Conservation (phyloP, 768 basidiomycete genomes). For the Phanerochaete carnosa region DNA sequence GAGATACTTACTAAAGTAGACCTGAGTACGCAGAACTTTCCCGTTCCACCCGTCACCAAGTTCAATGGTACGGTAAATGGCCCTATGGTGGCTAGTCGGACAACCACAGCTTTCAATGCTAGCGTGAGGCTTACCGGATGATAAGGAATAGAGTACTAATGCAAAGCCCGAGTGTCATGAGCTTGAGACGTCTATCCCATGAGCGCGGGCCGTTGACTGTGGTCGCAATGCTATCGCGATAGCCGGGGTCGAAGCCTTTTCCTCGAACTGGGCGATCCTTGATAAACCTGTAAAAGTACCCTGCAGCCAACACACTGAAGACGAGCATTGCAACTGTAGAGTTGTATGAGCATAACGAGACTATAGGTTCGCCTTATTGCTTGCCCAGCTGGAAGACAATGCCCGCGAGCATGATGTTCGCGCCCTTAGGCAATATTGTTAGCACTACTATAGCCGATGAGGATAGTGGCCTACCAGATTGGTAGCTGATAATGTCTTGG, state of each 20-base stretch:
- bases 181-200: constrained; percentile 7
- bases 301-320: constrained; percentile 38
- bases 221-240: not conserved
- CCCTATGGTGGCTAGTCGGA: constrained; percentile 23
- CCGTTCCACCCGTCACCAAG: constrained; percentile 49
- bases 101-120: not conserved
- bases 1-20: constrained; percentile 39
- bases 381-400: constrained; percentile 56
- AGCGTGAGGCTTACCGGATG: constrained; percentile 15
- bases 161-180: constrained; percentile 14
- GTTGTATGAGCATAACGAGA: not conserved
- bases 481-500: constrained; percentile 20
- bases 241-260: not conserved
- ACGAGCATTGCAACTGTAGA: constrained; percentile 37
- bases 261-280: constrained; percentile 31
- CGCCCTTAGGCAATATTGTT: constrained; percentile 30
- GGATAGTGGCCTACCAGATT: constrained; percentile 14
- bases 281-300: constrained; percentile 42
- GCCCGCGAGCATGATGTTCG: constrained; percentile 58
- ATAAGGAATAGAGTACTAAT: constrained; percentile 21
- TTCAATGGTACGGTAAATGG: constrained; percentile 48
- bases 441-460: not conserved
- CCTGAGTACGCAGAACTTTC: constrained; percentile 41
- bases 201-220: not conserved
- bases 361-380: constrained; percentile 7